A percentile compares a stretch with the other conserved stretches of the same genome.
phyloP scores from a whole-genome alignment of 805 yeast species.

The Hanseniaspora lachancei region DNA sequence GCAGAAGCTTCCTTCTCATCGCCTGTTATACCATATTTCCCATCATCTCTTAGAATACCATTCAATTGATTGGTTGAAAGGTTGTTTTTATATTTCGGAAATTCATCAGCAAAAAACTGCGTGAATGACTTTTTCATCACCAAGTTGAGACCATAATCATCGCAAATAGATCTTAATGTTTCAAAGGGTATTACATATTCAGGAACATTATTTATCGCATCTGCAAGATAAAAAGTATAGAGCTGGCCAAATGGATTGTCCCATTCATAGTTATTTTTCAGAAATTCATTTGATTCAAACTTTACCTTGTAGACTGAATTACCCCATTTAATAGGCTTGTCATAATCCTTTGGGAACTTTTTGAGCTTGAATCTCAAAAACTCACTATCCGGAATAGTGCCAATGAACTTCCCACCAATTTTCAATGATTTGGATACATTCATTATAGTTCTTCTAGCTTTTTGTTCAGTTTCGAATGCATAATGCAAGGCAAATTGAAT shows the following conservation, averaged over 20 bases:
- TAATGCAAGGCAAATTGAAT: conserved; percentile 90
- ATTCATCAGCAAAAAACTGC: conserved; percentile 69
- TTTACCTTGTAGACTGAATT: conserved; percentile 70
- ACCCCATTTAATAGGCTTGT: conserved; percentile 53
- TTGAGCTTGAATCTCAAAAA: conserved; percentile 55
- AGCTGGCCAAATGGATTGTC: conserved; percentile 68
- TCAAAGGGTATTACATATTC: conserved; percentile 96
- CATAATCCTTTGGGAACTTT: conserved; percentile 38
- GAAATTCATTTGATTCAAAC: conserved; percentile 54
- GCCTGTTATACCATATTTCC: conserved; percentile 75
- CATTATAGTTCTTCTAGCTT: conserved; percentile 55
- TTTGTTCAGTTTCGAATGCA: conserved; percentile 77
- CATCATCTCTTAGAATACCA: conserved; percentile 63
- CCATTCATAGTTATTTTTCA: conserved; percentile 60
- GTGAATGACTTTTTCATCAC: conserved; percentile 63
- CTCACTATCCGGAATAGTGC: conserved; percentile 89
- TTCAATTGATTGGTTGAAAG: conserved; percentile 51
- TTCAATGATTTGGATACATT: conserved; percentile 66
- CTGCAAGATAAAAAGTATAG: conserved; percentile 69
- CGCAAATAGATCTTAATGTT: conserved; percentile 66
- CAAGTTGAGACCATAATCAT: conserved; percentile 64
- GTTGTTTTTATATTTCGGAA: conserved; percentile 48
- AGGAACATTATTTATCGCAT: conserved; percentile 93
- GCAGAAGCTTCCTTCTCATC: conserved; percentile 78
- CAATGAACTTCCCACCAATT: conserved; percentile 78